Base-by-base conservation (phyloP, 768 basidiomycete genomes). In the Cubamyces lactineus region DNA sequence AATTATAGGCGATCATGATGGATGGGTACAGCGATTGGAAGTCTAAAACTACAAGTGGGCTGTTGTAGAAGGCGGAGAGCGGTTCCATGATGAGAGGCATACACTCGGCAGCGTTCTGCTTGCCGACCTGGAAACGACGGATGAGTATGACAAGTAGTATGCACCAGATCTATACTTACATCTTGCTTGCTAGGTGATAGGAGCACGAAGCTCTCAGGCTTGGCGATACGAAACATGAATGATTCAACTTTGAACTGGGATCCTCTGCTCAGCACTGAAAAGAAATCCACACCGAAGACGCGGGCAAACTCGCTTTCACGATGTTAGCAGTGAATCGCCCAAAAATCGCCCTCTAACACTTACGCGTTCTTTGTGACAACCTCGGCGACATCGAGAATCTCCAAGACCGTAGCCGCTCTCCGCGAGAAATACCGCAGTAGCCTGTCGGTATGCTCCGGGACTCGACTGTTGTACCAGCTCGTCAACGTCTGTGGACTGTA, bases 221-320 rank as follows among this genome's bases (percentile, higher is more conserved):
- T 98, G 17, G 92, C 92, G 50, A 98, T 94, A 19, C 96, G 87
- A 73, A 97, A 96, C 89, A 99, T 89, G 77, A 99, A 96, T 0
- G 95, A 95, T 77, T 99, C 97, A 26, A 98, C 97, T 76, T 98
- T 99, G 80, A 94, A 98, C 70, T 99, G 97, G 0, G 95, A 97
- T 0, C 97, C 97, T 34, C 97, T 86, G 62, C 86, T 94, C 64
- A 97, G 84, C 34, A 98, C 96, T 3, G 95, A 97, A 71, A 89
- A 92, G 72, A 98, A 98, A 75, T 99, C 97, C 46, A 99, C 89
- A 0, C 97, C 96, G 66, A 97, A 98, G 6, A 98, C 93, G 11
- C 97, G 87, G 42, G 97, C 96, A 69, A 98, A 98, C 74, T 99
- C 97, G 15, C 96, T 98, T 69, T 17, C 38, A 17, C 5, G 7